Conservation (phyloP, 2,329 filamentous ascomycete genomes). For the Colletotrichum sp. region DNA sequence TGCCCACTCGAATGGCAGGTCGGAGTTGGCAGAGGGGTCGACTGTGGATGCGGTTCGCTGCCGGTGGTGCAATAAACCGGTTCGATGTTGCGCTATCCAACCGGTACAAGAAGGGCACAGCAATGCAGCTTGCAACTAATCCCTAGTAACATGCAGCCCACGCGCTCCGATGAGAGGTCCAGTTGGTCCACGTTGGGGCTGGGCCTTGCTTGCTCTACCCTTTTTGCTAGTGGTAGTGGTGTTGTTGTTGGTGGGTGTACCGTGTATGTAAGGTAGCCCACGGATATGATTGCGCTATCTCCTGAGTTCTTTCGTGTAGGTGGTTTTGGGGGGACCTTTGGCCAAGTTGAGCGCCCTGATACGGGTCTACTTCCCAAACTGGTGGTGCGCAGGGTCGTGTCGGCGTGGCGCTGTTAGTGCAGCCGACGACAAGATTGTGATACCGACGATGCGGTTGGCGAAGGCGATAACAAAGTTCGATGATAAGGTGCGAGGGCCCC, state of each 20-base stretch:
- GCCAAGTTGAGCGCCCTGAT: background rate
- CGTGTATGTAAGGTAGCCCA: background rate
- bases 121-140: background rate
- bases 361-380: slow-evolving; percentile 5
- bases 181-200: slow-evolving; percentile 16
- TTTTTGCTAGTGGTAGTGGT: background rate
- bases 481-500: slow-evolving; percentile 8
- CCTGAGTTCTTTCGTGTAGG: background rate
- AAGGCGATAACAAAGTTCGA: slow-evolving; percentile 4
- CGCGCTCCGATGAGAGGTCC: background rate
- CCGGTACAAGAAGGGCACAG: background rate
- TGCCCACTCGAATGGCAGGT: background rate
- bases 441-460: slow-evolving; percentile 16
- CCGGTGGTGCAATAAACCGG: slow-evolving; percentile 19
- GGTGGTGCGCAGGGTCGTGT: slow-evolving; percentile 16
- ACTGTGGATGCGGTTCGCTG: slow-evolving; percentile 4
- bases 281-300: slow-evolving; percentile 9
- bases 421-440: slow-evolving; percentile 7
- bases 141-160: background rate
- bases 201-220: background rate
- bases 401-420: slow-evolving; percentile 15
- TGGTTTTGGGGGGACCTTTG: background rate
- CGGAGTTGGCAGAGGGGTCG: background rate
- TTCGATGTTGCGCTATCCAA: slow-evolving; percentile 8
- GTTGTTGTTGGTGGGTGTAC: background rate